These are phyloP conservation scores for Volvox carteri DNA, from an alignment of 163 green algal species.

Conservation along the genomic window DNA sequence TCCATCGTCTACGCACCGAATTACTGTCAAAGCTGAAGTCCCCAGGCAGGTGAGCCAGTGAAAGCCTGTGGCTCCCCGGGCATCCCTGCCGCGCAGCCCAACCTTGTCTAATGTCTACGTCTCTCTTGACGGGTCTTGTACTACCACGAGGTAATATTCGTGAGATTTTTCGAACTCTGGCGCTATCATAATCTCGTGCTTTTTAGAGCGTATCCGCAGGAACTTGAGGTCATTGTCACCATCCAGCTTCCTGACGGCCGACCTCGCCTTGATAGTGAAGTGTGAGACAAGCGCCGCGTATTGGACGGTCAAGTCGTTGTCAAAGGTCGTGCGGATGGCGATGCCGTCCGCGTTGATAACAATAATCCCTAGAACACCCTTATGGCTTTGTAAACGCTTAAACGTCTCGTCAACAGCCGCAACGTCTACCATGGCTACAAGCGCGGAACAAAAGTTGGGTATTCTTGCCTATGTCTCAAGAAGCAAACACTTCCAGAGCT, in stretches of 20 bases:
- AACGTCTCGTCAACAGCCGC: slow-evolving; percentile 79
- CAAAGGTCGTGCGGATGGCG: slow-evolving; percentile 78
- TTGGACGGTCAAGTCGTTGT: slow-evolving; percentile 80
- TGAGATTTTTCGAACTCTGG: slow-evolving; percentile 77
- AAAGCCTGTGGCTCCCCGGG: neutral
- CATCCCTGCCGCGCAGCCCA: neutral
- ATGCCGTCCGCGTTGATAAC: slow-evolving; percentile 82
- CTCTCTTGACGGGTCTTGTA: slow-evolving; percentile 72
- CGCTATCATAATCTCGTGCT: slow-evolving; percentile 85
- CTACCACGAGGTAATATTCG: slow-evolving; percentile 80
- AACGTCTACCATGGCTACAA: slow-evolving; percentile 68
- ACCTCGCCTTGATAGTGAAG: slow-evolving; percentile 79
- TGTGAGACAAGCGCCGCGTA: slow-evolving; percentile 78
- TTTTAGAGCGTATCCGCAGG: slow-evolving; percentile 76
- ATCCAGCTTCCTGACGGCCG: slow-evolving; percentile 74
- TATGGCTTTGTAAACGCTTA: slow-evolving; percentile 73
- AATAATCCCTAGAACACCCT: slow-evolving; percentile 72
- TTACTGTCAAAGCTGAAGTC: no score
- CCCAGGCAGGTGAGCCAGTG: neutral
- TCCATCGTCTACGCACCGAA: no score
- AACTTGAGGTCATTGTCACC: slow-evolving; percentile 79
- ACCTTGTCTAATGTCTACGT: neutral
- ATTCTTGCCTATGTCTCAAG: no score
- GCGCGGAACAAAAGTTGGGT: no score
- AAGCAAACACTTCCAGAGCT: no score